Conservation (phyloP, 139 green algal species). For the Chlamydomonas incerta region DNA sequence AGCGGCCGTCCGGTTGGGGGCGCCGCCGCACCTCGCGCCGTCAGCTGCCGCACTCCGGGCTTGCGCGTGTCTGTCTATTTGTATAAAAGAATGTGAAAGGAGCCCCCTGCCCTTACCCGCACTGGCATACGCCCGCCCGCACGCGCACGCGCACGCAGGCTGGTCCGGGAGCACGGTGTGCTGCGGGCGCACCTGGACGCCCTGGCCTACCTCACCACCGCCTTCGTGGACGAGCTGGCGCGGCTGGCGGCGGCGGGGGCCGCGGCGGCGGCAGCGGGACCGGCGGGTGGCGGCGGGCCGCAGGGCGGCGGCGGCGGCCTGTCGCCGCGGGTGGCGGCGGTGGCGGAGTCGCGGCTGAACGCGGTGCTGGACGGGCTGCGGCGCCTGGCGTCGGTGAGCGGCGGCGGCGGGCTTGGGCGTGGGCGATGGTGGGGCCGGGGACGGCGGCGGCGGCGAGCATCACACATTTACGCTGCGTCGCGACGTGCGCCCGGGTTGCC, state of each 20-base stretch:
- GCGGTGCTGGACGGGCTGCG: slow-evolving; percentile 1
- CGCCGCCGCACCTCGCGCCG: too few species aligned
- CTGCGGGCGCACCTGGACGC: slow-evolving; percentile 35
- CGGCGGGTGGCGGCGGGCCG: neutral
- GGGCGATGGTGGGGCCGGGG: neutral
- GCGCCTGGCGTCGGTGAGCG: slow-evolving; percentile 13
- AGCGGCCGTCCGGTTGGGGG: too few species aligned
- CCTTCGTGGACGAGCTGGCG: slow-evolving; percentile 20
- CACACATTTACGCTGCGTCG: neutral
- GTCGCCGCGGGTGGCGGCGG: neutral
- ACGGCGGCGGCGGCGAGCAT: neutral
- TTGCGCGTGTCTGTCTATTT: too few species aligned
- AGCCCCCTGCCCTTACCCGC: too few species aligned
- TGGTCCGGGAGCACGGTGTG: slow-evolving; percentile 47
- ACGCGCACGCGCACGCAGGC: neutral
- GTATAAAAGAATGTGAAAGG: too few species aligned
- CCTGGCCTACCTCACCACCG: slow-evolving; percentile 24
- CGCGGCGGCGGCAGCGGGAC: neutral
- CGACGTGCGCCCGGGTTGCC: too few species aligned
- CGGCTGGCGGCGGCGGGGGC: neutral
- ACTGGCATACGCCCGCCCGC: too few species aligned
- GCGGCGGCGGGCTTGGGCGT: neutral
- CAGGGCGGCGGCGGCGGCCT: neutral
- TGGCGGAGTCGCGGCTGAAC: neutral
- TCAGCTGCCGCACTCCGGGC: too few species aligned